Base-by-base conservation (phyloP, 139 green algal species). In the Auxenochlorella protothecoides region DNA sequence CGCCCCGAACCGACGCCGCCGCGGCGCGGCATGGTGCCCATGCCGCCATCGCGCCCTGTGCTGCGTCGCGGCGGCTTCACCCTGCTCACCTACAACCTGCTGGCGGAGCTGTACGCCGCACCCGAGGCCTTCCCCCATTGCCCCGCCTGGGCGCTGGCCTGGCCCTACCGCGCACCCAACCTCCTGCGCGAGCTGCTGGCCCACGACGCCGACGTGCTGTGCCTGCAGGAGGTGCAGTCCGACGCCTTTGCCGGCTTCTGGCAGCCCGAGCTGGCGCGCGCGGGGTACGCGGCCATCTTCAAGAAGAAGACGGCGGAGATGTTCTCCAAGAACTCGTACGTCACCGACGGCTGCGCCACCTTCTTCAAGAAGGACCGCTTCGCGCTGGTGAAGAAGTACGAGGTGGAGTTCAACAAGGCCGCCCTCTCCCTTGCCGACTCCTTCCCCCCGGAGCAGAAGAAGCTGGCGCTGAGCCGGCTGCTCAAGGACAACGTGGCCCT, bases 351-450 rank as follows among this genome's bases (percentile, higher is more conserved):
- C 53, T 99, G 94, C 69, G 94, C 94, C 15, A 99, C 94, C 7
- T 99, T 99, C 78, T 99, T 96, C 88, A 82, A 84, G 63, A 78
- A 71, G 5, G 86, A 94, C 71, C 82, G 85, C 64, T 99, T 99
- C 74, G 78, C 85, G 13, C 83, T 99, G 57, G 92, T 99, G 11
- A 99, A 98, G 85, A 99, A 99, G 88, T 99, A 98, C 71, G 90
- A 96, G 85, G 90, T 99, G 71, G 94, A 99, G 86, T 99, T 99
- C 89, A 99, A 99, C 90, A 99, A 99, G 83, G 94, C 94, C 11
- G 94, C 94, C 12, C 82, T 97, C 55, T 90, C 79, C 3, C 79
- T 98, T 66, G 88, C 87, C 0, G 93, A 99, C 55, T 77, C 83
- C 7, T 87, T 97, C 53, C 78, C 82, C 44, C 89, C 91, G 68